Evolutionary conservation across 1,139 yeast species (phyloP), one percentile per base, ranked within the genome.

Genomic region (Candida frijolesensis): DNA sequence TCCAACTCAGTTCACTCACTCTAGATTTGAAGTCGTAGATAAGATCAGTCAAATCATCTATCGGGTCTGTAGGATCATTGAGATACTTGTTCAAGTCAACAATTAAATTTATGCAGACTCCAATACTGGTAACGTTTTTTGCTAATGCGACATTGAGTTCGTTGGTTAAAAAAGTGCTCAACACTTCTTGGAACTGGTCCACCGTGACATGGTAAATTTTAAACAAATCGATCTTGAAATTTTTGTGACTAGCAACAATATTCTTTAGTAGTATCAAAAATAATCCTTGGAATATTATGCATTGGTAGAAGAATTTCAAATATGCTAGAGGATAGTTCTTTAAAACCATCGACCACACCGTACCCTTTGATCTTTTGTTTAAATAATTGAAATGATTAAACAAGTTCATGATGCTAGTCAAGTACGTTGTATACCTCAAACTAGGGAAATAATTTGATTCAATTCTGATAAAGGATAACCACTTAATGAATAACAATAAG

Each of bases 401-500:
- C 35, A 63, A 42, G 38, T 63, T 57, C 39, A 64, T 40, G 58
- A 71, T 60, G 2, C 67, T 51, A 1, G 74, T 67, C 16, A 67
- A 45, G 52, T 65, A 71, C 10, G 68, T 59, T 1, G 67, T 53
- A 52, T 61, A 70, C 38, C 76, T 55, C 45, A 72, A 60, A 11
- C 71, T 59, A 0, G 77, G 74, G 51, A 70, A 72, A 56, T 72
- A 67, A 8, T 61, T 61, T 1, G 60, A 49, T 54, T 72, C 76
- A 18, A 70, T 57, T 41, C 65, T 60, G 19, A 70, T 56, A 46
- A 72, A 66, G 30, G 69, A 64, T 40, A 72, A 57, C 75, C 75
- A 71, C 51, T 68, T 57, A 10, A 66, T 58, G 51, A 62, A 63
- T 10, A 60, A 56, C 10, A 58, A 51, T 30, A 61, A 50, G 1